Evolutionary conservation across 1,139 yeast genomes (phyloP), one percentile per base, ranked within the genome.

Genomic region (Hyphopichia burtonii): DNA sequence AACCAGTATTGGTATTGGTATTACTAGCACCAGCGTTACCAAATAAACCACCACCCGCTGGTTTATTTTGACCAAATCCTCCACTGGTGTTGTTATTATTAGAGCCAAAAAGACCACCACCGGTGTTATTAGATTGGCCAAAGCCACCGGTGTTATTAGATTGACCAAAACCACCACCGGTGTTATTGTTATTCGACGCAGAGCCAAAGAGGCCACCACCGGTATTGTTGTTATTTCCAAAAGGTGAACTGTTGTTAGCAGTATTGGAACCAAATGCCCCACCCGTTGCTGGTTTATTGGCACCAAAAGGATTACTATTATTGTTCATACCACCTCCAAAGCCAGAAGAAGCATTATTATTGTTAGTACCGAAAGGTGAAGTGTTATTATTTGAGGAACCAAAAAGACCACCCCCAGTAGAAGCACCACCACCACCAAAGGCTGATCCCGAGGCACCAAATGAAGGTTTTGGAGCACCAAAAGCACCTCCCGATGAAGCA

Each of bases 41-140:
- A 42, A 55, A 53, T 28, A 53, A 46, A 2, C 56, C 55, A 31
- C 57, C 54, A 17, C 55, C 52, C 20, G 46, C 46, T 45, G 40
- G 53, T 20, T 33, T 33, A 20, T 33, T 33, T 48, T 40, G 48
- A 4, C 38, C 34, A 34, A 31, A 34, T 4, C 22, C 42, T 34
- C 47, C 41, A 41, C 44, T 47, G 17, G 55, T 48, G 28, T 55
- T 42, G 17, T 52, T 49, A 41, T 52, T 58, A 40, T 38, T 44
- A 23, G 43, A 55, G 11, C 72, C 71, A 54, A 65, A 66, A 23
- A 61, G 45, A 11, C 68, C 41, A 12, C 68, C 41, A 18, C 35
- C 34, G 32, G 42, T 44, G 31, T 39, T 51, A 27, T 44, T 51
- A 23, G 39, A 19, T 2, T 33, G 37, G 31, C 37, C 36, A 14